These are phyloP conservation scores for Fomitiporia mediterranea DNA, from an alignment of 1,284 basidiomycete genomes.

Conservation along the genomic window DNA sequence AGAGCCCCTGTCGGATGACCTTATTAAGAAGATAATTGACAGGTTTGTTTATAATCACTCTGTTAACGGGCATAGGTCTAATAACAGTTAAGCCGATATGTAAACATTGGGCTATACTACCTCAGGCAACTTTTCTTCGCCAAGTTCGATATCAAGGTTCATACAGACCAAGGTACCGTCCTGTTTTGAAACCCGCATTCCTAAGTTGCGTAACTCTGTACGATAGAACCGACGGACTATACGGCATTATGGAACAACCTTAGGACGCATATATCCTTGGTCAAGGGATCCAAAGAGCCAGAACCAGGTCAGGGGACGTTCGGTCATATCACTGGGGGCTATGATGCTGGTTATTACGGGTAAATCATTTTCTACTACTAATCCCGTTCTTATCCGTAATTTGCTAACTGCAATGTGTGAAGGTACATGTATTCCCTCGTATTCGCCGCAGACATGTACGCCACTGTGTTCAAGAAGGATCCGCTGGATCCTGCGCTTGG, in stretches of 20 bases:
- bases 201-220: background rate
- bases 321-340: conserved; percentile 68
- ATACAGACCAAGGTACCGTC: conserved; percentile 57
- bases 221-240: conserved; percentile 56
- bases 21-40: conserved; percentile 75
- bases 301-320: conserved; percentile 68
- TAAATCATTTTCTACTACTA: conserved; percentile 26
- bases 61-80: too few relatives aligned
- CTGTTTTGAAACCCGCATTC: background rate
- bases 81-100: conserved; percentile 60
- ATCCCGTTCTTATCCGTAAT: background rate
- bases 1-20: conserved; percentile 64
- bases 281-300: conserved; percentile 53
- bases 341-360: conserved; percentile 81
- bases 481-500: conserved; percentile 64
- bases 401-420: background rate
- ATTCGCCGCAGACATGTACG: conserved; percentile 78
- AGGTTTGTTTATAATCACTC: conserved; percentile 48
- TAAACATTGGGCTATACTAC: conserved; percentile 77
- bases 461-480: conserved; percentile 72
- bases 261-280: conserved; percentile 60
- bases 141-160: conserved; percentile 73
- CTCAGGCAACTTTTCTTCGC: conserved; percentile 81
- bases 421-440: conserved; percentile 70
- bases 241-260: conserved; percentile 72